Evolutionary conservation across 768 basidiomycete species (phyloP).

Genomic region (Phlegmacium glaucopus): DNA sequence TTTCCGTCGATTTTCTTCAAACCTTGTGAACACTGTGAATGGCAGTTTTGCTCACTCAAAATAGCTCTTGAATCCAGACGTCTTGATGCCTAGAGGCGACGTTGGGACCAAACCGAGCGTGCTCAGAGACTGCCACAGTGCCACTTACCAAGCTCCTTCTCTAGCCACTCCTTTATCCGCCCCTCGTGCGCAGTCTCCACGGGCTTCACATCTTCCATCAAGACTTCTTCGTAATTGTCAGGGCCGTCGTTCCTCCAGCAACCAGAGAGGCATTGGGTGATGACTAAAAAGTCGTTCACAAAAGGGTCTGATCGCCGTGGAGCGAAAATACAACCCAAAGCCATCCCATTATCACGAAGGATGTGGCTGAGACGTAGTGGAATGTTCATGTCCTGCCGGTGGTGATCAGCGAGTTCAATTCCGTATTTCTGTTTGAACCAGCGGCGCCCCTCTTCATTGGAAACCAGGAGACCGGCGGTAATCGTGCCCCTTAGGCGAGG

Average conservation of each 20-base stretch:
- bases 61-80: too few relatives aligned
- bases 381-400: background rate
- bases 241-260: background rate
- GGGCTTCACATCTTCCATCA: background rate
- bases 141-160: too few relatives aligned
- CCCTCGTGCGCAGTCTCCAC: too few relatives aligned
- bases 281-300: background rate
- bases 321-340: background rate
- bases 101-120: too few relatives aligned
- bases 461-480: background rate
- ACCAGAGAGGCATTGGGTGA: background rate
- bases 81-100: too few relatives aligned
- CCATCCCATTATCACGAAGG: background rate
- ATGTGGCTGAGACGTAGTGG: background rate
- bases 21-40: background rate
- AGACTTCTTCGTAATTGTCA: background rate
- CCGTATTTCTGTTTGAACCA: background rate
- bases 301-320: background rate
- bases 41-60: too few relatives aligned
- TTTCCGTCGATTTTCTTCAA: background rate
- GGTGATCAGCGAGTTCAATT: background rate
- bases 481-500: conserved; percentile 1
- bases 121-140: too few relatives aligned
- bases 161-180: too few relatives aligned
- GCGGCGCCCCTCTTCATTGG: background rate